Evolutionary conservation across 208 protist species (phyloP).

Genomic region (Trichomonas gallinae): DNA sequence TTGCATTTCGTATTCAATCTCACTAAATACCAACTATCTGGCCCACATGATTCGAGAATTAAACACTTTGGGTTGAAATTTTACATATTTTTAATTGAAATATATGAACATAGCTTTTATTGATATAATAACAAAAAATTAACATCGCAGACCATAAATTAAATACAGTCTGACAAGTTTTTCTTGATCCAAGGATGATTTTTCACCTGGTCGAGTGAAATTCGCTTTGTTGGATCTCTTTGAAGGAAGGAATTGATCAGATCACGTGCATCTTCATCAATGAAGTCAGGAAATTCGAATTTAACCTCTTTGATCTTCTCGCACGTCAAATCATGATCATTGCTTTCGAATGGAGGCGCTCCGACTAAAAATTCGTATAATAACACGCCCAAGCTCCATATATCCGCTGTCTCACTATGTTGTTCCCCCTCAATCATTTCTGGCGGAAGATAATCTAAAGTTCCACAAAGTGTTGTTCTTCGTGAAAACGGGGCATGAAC

Average conservation of each 20-base stretch:
- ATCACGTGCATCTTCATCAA: not conserved
- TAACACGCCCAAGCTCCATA: conserved; percentile 31
- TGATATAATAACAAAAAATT: too few relatives aligned
- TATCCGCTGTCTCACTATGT: conserved; percentile 35
- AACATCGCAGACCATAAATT: too few relatives aligned
- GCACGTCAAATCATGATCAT: not conserved
- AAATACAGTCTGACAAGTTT: too few relatives aligned
- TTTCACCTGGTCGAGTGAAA: not conserved
- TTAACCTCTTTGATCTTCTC: not conserved
- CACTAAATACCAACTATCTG: too few relatives aligned
- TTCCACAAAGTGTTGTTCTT: conserved; percentile 81
- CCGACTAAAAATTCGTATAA: conserved; percentile 31
- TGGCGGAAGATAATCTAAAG: conserved; percentile 94
- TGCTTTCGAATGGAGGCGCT: conserved; percentile 37
- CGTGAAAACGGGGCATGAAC: conserved; percentile 53
- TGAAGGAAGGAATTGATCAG: not conserved
- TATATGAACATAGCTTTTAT: too few relatives aligned
- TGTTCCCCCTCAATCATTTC: conserved; percentile 57
- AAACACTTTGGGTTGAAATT: too few relatives aligned
- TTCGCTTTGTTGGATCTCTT: not conserved
- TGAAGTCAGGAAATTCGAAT: not conserved
- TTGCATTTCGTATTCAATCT: too few relatives aligned
- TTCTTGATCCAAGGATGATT: not conserved
- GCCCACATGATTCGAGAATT: too few relatives aligned
- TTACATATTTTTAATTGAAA: too few relatives aligned